Evolutionary conservation across 2,329 filamentous ascomycete genomes (phyloP).

Genomic region (Chaetomium sp.): DNA sequence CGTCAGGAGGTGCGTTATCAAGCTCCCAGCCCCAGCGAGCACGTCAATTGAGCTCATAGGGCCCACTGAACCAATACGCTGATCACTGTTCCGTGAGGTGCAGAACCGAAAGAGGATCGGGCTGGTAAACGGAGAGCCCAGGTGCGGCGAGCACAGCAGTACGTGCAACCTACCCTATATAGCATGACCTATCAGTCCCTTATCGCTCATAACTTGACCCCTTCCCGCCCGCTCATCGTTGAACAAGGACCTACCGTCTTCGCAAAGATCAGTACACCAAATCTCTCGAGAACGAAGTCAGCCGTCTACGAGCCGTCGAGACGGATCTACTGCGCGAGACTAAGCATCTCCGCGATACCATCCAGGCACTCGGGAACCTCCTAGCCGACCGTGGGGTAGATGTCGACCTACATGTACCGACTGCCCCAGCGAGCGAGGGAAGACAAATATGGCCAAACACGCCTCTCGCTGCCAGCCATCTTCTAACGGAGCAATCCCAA

Average conservation of each 20-base stretch:
- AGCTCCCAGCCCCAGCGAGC: not conserved
- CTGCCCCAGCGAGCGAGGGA: not conserved
- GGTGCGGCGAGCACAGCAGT: conserved; percentile 39
- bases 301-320: conserved; percentile 30
- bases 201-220: not conserved
- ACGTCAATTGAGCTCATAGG: not conserved
- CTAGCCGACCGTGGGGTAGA: not conserved
- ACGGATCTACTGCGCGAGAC: conserved; percentile 31
- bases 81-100: not conserved
- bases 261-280: conserved; percentile 39
- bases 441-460: not conserved
- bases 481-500: not conserved
- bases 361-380: conserved; percentile 19
- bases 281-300: conserved; percentile 36
- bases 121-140: conserved; percentile 37
- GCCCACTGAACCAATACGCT: not conserved
- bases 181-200: not conserved
- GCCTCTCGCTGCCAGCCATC: not conserved
- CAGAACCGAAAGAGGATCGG: conserved; percentile 36
- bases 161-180: conserved; percentile 8
- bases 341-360: conserved; percentile 26
- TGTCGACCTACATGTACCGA: not conserved
- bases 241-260: conserved; percentile 37
- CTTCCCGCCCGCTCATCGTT: not conserved
- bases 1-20: not conserved